phyloP scores from a whole-genome alignment of 2,329 filamentous ascomycete species.

The Pezizomycotina sp. region DNA sequence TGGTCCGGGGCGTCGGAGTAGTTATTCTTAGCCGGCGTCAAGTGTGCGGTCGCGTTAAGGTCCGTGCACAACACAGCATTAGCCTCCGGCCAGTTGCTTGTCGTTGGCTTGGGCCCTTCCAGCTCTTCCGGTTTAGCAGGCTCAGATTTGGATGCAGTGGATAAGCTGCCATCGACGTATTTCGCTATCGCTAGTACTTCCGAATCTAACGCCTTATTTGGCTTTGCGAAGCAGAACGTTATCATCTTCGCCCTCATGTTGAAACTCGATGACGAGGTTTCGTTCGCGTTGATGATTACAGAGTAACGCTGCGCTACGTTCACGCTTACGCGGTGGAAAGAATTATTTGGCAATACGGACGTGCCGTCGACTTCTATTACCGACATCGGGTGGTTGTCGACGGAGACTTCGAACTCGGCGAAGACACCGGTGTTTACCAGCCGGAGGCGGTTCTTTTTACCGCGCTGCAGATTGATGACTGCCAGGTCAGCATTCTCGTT shows the following conservation, averaged over 20 bases:
- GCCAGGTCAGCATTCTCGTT: conserved; percentile 26
- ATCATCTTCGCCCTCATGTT: conserved; percentile 50
- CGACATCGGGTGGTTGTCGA: conserved; percentile 45
- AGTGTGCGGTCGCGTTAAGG: conserved; percentile 36
- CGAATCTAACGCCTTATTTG: conserved; percentile 22
- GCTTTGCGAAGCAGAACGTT: conserved; percentile 42
- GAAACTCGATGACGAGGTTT: conserved; percentile 38
- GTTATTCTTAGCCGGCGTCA: no score
- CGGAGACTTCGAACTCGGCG: conserved; percentile 53
- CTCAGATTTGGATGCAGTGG: background rate
- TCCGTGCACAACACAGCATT: conserved; percentile 36
- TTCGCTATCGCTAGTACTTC: conserved; percentile 22
- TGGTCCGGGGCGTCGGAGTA: no score
- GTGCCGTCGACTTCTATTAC: conserved; percentile 57
- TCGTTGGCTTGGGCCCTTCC: conserved; percentile 26
- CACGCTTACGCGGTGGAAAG: conserved; percentile 46
- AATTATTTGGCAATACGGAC: conserved; percentile 42
- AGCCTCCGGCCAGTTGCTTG: conserved; percentile 36
- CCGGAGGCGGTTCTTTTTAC: conserved; percentile 46
- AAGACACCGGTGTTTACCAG: conserved; percentile 56
- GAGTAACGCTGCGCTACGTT: conserved; percentile 57
- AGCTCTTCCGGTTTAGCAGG: background rate
- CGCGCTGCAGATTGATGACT: conserved; percentile 35
- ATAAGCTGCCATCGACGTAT: conserved; percentile 13
- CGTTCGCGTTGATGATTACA: conserved; percentile 45